Conservation (phyloP, 345 rosid species). For the Heritiera littoralis region DNA sequence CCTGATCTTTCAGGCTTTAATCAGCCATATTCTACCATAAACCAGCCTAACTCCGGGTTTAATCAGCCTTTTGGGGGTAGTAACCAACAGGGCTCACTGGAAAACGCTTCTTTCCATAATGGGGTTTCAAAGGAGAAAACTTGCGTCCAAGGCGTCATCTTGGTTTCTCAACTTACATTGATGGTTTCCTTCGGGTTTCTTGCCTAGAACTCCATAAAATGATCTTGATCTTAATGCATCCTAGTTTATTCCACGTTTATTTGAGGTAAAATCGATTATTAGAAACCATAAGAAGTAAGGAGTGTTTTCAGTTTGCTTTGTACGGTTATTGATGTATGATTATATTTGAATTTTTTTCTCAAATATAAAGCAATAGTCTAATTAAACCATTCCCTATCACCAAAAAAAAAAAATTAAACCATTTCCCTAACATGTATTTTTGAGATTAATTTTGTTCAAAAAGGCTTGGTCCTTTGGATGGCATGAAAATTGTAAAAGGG, state of each 20-base stretch:
- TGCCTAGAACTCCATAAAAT: background rate
- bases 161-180: constrained; percentile 13
- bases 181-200: constrained; percentile 16
- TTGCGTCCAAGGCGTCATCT: constrained; percentile 10
- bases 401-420: too few relatives aligned
- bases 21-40: constrained; percentile 38
- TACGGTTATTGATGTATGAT: too few relatives aligned
- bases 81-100: constrained; percentile 34
- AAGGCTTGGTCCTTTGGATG: too few relatives aligned
- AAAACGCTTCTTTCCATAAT: constrained; percentile 34
- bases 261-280: too few relatives aligned
- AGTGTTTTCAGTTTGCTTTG: too few relatives aligned
- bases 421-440: too few relatives aligned
- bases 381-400: too few relatives aligned
- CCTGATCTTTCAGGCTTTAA: constrained; percentile 37
- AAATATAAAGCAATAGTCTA: too few relatives aligned
- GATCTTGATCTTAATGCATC: background rate
- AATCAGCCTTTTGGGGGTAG: constrained; percentile 37
- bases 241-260: background rate
- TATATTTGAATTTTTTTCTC: too few relatives aligned
- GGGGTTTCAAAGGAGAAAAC: constrained; percentile 32
- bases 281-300: too few relatives aligned
- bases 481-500: too few relatives aligned
- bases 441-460: too few relatives aligned
- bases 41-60: constrained; percentile 46